Conservation (phyloP, 2,329 filamentous ascomycete genomes). For the Madurella fahalii region DNA sequence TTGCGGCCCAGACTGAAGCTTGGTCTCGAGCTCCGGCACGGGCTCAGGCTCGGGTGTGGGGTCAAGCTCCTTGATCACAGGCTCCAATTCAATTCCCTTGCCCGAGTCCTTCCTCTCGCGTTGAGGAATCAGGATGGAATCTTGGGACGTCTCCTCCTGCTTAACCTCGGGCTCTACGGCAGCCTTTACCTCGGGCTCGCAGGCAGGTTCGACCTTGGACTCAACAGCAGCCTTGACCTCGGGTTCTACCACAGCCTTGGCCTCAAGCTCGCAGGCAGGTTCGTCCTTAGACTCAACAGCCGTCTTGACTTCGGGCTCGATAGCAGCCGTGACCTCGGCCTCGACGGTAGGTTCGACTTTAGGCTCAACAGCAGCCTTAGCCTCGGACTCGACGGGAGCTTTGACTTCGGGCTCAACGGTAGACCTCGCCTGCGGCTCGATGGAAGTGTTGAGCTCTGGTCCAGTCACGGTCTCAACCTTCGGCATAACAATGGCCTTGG, state of each 20-base stretch:
- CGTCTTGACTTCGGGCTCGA: not conserved
- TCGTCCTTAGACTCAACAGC: conserved; percentile 5
- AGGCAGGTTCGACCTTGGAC: not conserved
- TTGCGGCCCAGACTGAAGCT: conserved; percentile 1
- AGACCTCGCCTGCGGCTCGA: conserved; percentile 3
- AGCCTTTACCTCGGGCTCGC: conserved; percentile 6
- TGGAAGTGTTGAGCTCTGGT: conserved; percentile 2
- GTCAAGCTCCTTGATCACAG: conserved; percentile 9
- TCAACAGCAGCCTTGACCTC: not conserved
- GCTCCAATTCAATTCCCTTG: conserved; percentile 18
- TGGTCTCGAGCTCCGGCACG: conserved; percentile 10
- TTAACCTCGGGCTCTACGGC: not conserved
- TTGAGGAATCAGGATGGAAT: not conserved
- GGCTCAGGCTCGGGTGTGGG: conserved; percentile 7
- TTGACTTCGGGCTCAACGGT: conserved; percentile 4
- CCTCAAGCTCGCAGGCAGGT: conserved; percentile 1
- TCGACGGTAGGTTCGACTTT: not conserved
- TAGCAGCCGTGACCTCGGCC: not conserved
- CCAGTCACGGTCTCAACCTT: not conserved
- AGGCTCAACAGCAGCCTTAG: not conserved
- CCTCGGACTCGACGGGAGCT: conserved; percentile 1
- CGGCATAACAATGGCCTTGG: conserved; percentile 1
- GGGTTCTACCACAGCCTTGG: too few relatives aligned
- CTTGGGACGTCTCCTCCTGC: not conserved
- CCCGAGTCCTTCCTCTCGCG: conserved; percentile 20